Evolutionary conservation across 2,329 filamentous ascomycete genomes (phyloP).

Genomic region (Cladophialophora carrionii): DNA sequence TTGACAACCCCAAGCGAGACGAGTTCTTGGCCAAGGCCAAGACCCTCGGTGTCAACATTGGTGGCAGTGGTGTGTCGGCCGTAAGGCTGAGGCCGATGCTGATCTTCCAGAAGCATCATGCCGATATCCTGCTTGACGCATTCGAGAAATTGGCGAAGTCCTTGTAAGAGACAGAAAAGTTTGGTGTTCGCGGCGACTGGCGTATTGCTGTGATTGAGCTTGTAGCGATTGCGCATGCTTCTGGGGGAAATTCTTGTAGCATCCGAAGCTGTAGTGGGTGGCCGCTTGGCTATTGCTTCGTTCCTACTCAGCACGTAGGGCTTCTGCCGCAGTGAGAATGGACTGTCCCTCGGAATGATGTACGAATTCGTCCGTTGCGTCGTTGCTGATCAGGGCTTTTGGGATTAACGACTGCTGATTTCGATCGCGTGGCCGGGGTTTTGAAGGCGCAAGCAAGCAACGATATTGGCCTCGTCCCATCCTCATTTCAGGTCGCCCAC

Average conservation of each 20-base stretch:
- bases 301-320: background rate
- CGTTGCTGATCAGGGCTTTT: background rate
- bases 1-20: constrained; percentile 80
- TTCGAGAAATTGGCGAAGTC: constrained; percentile 71
- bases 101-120: constrained; percentile 89
- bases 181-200: constrained; percentile 13
- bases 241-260: background rate
- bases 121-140: constrained; percentile 75
- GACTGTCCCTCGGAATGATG: background rate
- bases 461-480: background rate
- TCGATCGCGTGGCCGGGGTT: background rate
- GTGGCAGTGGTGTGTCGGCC: constrained; percentile 74
- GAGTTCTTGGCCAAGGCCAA: constrained; percentile 79
- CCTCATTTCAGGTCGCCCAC: background rate
- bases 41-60: constrained; percentile 81
- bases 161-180: constrained; percentile 23
- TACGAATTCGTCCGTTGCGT: background rate
- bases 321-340: background rate
- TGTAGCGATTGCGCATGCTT: constrained; percentile 11
- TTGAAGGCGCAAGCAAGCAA: background rate
- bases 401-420: background rate
- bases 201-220: background rate
- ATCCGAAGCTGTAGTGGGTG: background rate
- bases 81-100: constrained; percentile 87
- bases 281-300: background rate